Evolutionary conservation across 495 filamentous ascomycete species (phyloP).

Genomic region (Rusavskia elegans): DNA sequence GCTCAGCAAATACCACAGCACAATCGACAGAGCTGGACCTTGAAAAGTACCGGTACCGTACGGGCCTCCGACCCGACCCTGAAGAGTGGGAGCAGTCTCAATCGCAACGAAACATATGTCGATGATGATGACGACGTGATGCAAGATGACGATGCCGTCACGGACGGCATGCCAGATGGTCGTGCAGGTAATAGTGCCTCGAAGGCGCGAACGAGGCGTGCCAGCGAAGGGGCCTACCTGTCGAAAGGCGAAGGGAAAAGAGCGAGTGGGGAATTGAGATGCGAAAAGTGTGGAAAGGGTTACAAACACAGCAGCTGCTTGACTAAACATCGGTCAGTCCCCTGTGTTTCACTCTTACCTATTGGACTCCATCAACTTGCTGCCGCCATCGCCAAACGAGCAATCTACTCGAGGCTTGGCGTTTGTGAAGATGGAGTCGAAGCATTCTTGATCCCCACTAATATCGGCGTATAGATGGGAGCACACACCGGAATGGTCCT

Average conservation of each 20-base stretch:
- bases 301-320: conserved; percentile 99
- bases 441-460: not conserved
- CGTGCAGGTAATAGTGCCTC: conserved; percentile 18
- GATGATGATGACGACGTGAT: conserved; percentile 38
- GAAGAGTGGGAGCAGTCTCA: conserved; percentile 21
- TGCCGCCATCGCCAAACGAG: conserved; percentile 6
- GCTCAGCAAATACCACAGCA: conserved; percentile 25
- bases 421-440: not conserved
- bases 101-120: conserved; percentile 40
- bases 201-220: conserved; percentile 60
- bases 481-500: conserved; percentile 95
- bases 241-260: conserved; percentile 62
- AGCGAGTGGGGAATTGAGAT: conserved; percentile 71
- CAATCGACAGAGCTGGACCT: conserved; percentile 32
- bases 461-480: conserved; percentile 69
- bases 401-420: not conserved
- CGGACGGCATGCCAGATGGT: conserved; percentile 6
- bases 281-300: conserved; percentile 97
- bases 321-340: conserved; percentile 99
- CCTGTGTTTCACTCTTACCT: conserved; percentile 16
- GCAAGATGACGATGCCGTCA: conserved; percentile 16
- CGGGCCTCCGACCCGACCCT: conserved; percentile 29
- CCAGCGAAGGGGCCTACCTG: conserved; percentile 72
- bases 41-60: conserved; percentile 21
- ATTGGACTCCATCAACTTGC: conserved; percentile 9